Evolutionary conservation across 2,329 filamentous ascomycete genomes (phyloP).

Genomic region (Claviceps fusiformis): DNA sequence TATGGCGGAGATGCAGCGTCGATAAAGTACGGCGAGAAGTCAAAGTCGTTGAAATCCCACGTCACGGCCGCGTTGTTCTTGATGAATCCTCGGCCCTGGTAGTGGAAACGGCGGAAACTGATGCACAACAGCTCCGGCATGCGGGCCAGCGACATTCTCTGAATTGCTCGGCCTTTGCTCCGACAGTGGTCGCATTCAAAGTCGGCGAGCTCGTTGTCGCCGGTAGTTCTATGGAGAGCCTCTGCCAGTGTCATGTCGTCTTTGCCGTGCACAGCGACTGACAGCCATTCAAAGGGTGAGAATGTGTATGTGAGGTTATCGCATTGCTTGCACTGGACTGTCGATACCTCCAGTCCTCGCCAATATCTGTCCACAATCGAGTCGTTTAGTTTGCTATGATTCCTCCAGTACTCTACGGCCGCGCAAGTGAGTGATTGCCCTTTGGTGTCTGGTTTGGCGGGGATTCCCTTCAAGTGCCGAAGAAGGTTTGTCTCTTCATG

Average conservation of each 20-base stretch:
- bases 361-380: slow-evolving; percentile 73
- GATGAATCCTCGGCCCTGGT: slow-evolving; percentile 23
- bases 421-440: slow-evolving; percentile 32
- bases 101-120: slow-evolving; percentile 50
- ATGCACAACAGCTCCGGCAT: slow-evolving; percentile 70
- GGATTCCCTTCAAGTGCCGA: slow-evolving; percentile 27
- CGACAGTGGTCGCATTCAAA: slow-evolving; percentile 68
- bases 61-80: slow-evolving; percentile 62
- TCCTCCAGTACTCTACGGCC: slow-evolving; percentile 61
- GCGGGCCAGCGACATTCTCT: slow-evolving; percentile 61
- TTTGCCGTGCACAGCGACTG: slow-evolving; percentile 24
- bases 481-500: slow-evolving; percentile 70
- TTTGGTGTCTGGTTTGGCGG: slow-evolving; percentile 19
- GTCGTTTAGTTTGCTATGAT: slow-evolving; percentile 53
- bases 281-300: slow-evolving; percentile 40
- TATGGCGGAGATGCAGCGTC: slow-evolving; percentile 9
- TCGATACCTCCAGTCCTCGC: slow-evolving; percentile 61
- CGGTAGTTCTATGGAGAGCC: slow-evolving; percentile 56
- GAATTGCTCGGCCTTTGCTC: slow-evolving; percentile 50
- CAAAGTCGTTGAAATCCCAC: slow-evolving; percentile 62
- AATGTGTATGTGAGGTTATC: slow-evolving; percentile 34
- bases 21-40: slow-evolving; percentile 33
- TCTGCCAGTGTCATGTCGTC: slow-evolving; percentile 34
- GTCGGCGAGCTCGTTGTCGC: slow-evolving; percentile 51
- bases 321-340: slow-evolving; percentile 51